These are phyloP conservation scores for Colletotrichum ledebouriae DNA, from an alignment of 2,329 filamentous ascomycete genomes.

Conservation along the genomic window DNA sequence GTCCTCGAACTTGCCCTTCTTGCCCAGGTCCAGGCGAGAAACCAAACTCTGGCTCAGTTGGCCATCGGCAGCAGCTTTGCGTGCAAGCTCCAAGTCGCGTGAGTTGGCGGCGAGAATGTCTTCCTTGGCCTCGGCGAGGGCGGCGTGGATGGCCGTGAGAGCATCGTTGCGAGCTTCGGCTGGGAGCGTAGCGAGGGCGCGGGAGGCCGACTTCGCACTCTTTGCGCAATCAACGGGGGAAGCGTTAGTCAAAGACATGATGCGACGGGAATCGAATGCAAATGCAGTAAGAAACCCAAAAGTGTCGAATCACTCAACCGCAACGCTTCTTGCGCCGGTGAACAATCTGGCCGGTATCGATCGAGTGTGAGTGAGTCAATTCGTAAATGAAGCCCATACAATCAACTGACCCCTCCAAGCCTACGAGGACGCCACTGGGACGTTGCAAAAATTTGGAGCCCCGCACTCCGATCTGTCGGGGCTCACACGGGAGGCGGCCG, in stretches of 20 bases:
- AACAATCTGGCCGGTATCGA: neutral
- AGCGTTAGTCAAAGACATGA: constrained; percentile 91
- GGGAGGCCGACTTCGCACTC: constrained; percentile 84
- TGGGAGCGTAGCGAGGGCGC: constrained; percentile 84
- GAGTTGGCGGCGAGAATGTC: constrained; percentile 90
- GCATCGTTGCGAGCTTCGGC: constrained; percentile 84
- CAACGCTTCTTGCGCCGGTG: constrained; percentile 14
- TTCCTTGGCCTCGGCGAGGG: constrained; percentile 77
- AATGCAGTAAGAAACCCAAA: neutral
- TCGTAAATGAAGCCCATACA: constrained; percentile 27
- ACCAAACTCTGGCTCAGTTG: constrained; percentile 85
- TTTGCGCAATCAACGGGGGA: constrained; percentile 82
- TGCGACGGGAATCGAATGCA: constrained; percentile 19
- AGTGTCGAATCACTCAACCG: neutral
- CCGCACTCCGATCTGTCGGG: constrained; percentile 36
- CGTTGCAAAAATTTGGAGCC: constrained; percentile 41
- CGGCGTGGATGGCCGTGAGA: constrained; percentile 83
- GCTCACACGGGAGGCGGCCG: constrained; percentile 4
- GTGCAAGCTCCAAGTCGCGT: constrained; percentile 82
- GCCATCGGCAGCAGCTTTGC: constrained; percentile 79
- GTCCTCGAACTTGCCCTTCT: constrained; percentile 94
- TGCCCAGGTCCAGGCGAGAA: constrained; percentile 87
- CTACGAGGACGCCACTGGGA: constrained; percentile 14
- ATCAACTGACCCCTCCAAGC: neutral
- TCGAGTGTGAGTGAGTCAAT: constrained; percentile 35